A percentile compares a stretch with the other conserved stretches of the same genome.
These are phyloP conservation scores for Noccaea bulbosa DNA, from an alignment of 345 rosid species.

Conservation along the genomic window DNA sequence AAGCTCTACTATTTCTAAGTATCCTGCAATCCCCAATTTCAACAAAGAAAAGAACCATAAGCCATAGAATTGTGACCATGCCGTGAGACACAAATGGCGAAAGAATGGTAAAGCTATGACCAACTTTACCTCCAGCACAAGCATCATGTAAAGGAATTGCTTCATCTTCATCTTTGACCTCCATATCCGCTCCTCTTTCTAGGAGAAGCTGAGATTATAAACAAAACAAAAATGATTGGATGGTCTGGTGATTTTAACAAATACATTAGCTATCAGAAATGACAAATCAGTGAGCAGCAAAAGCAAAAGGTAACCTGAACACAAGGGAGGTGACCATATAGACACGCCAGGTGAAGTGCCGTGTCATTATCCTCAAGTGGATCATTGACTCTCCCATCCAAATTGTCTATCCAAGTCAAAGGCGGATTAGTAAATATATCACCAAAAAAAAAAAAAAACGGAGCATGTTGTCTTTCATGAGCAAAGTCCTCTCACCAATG, in stretches of 20 bases:
- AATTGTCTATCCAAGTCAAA: constrained; percentile 54
- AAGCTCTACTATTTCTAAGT: constrained; percentile 64
- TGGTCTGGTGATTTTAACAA: background rate
- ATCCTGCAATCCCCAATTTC: constrained; percentile 51
- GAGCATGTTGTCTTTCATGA: background rate
- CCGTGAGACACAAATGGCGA: constrained; percentile 1
- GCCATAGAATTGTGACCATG: background rate
- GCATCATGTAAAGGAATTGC: constrained; percentile 96
- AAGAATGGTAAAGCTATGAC: background rate
- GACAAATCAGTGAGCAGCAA: background rate
- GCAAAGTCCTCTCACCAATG: background rate
- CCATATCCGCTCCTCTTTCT: constrained; percentile 87
- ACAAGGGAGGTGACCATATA: constrained; percentile 84
- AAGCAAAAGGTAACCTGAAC: constrained; percentile 62
- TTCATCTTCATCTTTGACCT: constrained; percentile 89
- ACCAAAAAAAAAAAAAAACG: background rate
- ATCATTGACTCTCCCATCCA: constrained; percentile 78
- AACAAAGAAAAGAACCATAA: background rate
- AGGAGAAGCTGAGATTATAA: constrained; percentile 61
- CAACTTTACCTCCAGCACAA: constrained; percentile 74
- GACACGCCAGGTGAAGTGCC: constrained; percentile 87
- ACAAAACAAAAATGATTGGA: background rate
- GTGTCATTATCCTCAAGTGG: constrained; percentile 90
- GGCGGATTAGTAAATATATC: background rate
- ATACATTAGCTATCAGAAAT: constrained; percentile 19